Evolutionary conservation across 768 basidiomycete genomes (phyloP).

Genomic region (Kondoa subrosea): DNA sequence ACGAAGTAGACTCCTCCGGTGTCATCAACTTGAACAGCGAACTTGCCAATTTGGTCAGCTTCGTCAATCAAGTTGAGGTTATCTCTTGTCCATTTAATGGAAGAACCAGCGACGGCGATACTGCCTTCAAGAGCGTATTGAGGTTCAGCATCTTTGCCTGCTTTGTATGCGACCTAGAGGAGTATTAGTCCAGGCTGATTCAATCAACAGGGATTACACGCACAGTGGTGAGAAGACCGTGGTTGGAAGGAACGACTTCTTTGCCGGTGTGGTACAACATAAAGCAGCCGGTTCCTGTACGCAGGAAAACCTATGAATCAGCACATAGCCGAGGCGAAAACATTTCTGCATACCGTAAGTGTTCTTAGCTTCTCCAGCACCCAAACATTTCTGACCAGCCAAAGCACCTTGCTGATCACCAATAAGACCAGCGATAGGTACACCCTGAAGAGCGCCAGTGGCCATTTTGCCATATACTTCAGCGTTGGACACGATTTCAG

Average conservation of each 20-base stretch:
- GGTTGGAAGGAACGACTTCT: slow-evolving; percentile 64
- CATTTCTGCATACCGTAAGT: slow-evolving; percentile 58
- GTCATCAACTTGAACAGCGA: slow-evolving; percentile 57
- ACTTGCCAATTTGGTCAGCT: slow-evolving; percentile 64
- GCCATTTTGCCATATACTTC: slow-evolving; percentile 71
- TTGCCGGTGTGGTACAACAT: slow-evolving; percentile 82
- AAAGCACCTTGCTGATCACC: slow-evolving; percentile 98
- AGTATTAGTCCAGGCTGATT: slow-evolving; percentile 8
- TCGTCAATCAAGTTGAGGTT: slow-evolving; percentile 64
- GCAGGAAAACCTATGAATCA: neutral
- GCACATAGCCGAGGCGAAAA: neutral
- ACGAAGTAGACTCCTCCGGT: slow-evolving; percentile 91
- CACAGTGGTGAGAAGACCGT: slow-evolving; percentile 68
- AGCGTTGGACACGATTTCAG: slow-evolving; percentile 72
- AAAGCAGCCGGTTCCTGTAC: slow-evolving; percentile 69
- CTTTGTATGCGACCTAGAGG: slow-evolving; percentile 66
- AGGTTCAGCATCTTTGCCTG: slow-evolving; percentile 57
- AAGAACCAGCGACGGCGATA: slow-evolving; percentile 86
- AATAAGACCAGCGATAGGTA: slow-evolving; percentile 77
- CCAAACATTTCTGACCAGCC: slow-evolving; percentile 86
- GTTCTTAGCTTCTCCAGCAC: slow-evolving; percentile 80
- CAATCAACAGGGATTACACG: neutral
- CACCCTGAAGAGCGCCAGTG: slow-evolving; percentile 37
- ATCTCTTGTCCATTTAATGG: slow-evolving; percentile 92
- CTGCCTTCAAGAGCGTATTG: slow-evolving; percentile 89